Percentiles rank a stretch among this genome's conserved stretches.
Evolutionary conservation across 108 stramenopile genomes (phyloP).

Genomic region (Ochromonas danica): DNA sequence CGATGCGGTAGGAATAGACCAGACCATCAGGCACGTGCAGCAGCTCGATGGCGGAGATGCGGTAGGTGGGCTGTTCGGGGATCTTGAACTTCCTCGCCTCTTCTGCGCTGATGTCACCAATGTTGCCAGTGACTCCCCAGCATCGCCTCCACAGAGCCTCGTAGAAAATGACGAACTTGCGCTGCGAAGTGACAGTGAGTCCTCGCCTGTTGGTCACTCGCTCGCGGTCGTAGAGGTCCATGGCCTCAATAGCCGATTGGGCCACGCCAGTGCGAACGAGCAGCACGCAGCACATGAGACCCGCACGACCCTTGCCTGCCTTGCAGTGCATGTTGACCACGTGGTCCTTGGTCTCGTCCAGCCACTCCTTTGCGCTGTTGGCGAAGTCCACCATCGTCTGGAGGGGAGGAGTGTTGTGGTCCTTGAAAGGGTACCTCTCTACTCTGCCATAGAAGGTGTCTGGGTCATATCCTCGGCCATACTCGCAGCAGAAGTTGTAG

Average conservation of each 20-base stretch:
- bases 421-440: constrained; percentile 59
- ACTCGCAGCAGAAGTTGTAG: constrained; percentile 61
- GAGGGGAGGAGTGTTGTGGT: constrained; percentile 62
- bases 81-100: neutral
- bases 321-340: constrained; percentile 66
- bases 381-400: constrained; percentile 55
- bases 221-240: constrained; percentile 19
- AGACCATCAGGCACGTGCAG: neutral
- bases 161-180: constrained; percentile 34
- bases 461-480: constrained; percentile 48
- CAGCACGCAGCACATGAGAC: constrained; percentile 46
- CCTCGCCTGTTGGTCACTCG: constrained; percentile 22
- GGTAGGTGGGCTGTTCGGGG: constrained; percentile 7
- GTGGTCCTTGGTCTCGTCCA: constrained; percentile 48
- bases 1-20: neutral
- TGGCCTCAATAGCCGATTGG: constrained; percentile 17
- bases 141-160: constrained; percentile 1
- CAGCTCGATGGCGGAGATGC: neutral
- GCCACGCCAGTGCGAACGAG: constrained; percentile 10
- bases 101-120: constrained; percentile 21
- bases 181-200: constrained; percentile 21
- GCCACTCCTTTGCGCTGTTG: constrained; percentile 50
- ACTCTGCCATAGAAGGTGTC: constrained; percentile 33
- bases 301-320: constrained; percentile 67
- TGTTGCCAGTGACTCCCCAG: constrained; percentile 23